Evolutionary conservation across 371 early-diverging fungal species (phyloP), one percentile per base, ranked within the genome.

Genomic region (Massospora cicadina): DNA sequence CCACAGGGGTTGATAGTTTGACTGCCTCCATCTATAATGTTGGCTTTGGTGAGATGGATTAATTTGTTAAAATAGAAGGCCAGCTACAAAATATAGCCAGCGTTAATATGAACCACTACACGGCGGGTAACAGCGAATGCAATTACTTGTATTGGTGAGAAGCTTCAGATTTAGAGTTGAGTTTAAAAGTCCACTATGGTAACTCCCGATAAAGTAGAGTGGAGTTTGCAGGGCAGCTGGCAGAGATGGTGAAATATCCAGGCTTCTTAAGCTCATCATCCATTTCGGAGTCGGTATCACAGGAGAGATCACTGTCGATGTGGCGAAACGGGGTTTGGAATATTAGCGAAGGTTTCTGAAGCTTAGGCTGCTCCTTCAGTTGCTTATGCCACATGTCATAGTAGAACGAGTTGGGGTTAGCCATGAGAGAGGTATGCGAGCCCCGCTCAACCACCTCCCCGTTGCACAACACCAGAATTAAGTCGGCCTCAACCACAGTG

Each of bases 311-410:
- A 17, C 17, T 43, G 17, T 43, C 17, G 10, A 43, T 43, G 10
- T 17, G 17, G 43, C 43, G 17, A 43, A 43, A 43, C 10, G 5
- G 5, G 43, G 5, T 43, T 17, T 43, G 43, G 43, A 43, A 10
- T 43, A 10, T 43, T 43, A 10, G 43, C 17, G 43, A 43, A 5
- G 5, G 43, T 17, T 57, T 57, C 13, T 57, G 23, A 57, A 23
- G 12, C 17, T 25, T n/a, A 30, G 60, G 21, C 13, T 60, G 28
- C 21, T 90, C 89, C n/a, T 80, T 77, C n/a, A 86, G 72, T 72
- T 93, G 90, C 71, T 88, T 82, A 75, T 85, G 81, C 93, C 93
- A 93, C 89, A 93, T 89, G 64, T 82, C 81, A 70, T 81, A 83
- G 70, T 93, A 93, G 13, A 84, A 71, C 23, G 85, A 84, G 5